Evolutionary conservation across 495 filamentous ascomycete species (phyloP).

Genomic region (Podospora pseudopauciseta): DNA sequence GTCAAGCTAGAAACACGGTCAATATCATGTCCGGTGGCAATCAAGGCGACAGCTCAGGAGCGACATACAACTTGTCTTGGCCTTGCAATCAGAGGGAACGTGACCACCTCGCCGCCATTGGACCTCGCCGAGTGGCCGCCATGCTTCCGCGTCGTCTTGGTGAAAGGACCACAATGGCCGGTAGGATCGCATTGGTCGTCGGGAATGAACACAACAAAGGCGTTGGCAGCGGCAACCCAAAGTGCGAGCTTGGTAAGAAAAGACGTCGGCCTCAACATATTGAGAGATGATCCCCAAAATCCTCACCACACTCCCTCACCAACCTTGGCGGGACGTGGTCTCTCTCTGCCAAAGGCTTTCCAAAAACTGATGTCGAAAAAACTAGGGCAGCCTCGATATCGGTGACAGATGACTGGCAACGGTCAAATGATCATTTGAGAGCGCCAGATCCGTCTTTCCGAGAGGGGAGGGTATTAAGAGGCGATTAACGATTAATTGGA

Average conservation of each 20-base stretch:
- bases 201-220: conserved; percentile 37
- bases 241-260: conserved; percentile 40
- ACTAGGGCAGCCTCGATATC: background rate
- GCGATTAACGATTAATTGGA: conserved; percentile 37
- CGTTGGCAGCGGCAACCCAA: conserved; percentile 38
- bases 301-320: conserved; percentile 30
- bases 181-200: conserved; percentile 22
- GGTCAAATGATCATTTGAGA: conserved; percentile 15
- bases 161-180: conserved; percentile 13
- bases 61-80: conserved; percentile 15
- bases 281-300: conserved; percentile 25
- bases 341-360: conserved; percentile 13
- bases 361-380: conserved; percentile 10
- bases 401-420: background rate
- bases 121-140: conserved; percentile 1
- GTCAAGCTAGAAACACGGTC: conserved; percentile 2
- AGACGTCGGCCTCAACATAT: conserved; percentile 34
- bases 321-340: conserved; percentile 14
- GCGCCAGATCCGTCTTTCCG: conserved; percentile 19
- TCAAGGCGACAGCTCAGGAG: conserved; percentile 1
- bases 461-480: conserved; percentile 25
- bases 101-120: conserved; percentile 12
- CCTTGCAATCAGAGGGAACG: conserved; percentile 18
- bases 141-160: background rate
- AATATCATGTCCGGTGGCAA: background rate